Conservation (phyloP, 1,284 basidiomycete species). For the Schizophyllum amplum region DNA sequence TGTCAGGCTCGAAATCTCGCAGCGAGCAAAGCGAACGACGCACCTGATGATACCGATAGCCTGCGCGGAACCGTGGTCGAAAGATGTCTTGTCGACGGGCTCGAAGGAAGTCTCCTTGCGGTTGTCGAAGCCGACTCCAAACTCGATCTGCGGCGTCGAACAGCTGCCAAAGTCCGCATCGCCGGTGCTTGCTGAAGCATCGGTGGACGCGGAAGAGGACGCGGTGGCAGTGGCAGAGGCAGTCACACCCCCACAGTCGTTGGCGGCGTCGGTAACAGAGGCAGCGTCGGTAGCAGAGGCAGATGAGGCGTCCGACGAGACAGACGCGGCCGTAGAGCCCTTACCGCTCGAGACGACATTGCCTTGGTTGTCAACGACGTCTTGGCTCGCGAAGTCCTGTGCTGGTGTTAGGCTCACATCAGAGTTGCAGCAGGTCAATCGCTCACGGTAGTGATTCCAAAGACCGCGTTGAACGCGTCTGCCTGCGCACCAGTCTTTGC, state of each 20-base stretch:
- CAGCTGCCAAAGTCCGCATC: constrained; percentile 19
- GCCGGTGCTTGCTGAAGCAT: constrained; percentile 1
- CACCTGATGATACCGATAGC: constrained; percentile 43
- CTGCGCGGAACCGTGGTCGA: constrained; percentile 45
- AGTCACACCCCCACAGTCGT: constrained; percentile 1
- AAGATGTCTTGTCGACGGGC: constrained; percentile 38
- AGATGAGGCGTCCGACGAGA: constrained; percentile 14
- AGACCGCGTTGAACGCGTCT: not conserved
- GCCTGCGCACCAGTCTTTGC: not conserved
- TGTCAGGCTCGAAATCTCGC: not conserved
- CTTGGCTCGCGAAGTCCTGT: too few species aligned
- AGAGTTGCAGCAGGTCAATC: not conserved
- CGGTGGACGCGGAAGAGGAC: constrained; percentile 2
- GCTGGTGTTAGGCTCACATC: not conserved
- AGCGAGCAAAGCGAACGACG: not conserved
- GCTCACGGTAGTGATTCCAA: not conserved
- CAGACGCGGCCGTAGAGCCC: constrained; percentile 9
- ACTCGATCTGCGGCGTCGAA: constrained; percentile 42
- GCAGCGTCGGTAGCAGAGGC: constrained; percentile 6
- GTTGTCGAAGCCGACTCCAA: constrained; percentile 41
- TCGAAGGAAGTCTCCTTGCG: constrained; percentile 47
- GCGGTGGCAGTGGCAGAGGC: constrained; percentile 6
- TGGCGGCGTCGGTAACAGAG: constrained; percentile 3
- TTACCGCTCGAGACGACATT: constrained; percentile 2
- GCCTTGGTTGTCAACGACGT: not conserved